Percentiles rank a stretch among this genome's conserved stretches.
Evolutionary conservation across 2,329 filamentous ascomycete genomes (phyloP).

Genomic region (Ophiostoma sp.): DNA sequence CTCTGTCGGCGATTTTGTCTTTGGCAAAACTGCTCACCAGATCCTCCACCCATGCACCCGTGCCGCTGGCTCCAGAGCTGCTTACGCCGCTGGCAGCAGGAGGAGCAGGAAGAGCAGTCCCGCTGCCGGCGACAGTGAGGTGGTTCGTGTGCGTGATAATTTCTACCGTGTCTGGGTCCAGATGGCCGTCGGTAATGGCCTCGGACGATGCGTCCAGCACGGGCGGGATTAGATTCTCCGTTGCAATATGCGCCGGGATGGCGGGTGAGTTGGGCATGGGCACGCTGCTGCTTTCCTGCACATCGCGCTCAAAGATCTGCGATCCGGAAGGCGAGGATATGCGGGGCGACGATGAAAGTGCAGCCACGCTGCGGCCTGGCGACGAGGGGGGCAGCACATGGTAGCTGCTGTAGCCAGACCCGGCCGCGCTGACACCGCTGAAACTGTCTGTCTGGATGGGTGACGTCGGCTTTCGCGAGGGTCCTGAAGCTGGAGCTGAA

Average conservation of each 20-base stretch:
- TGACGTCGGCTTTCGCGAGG: constrained; percentile 33
- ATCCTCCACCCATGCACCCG: constrained; percentile 53
- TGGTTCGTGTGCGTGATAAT: constrained; percentile 84
- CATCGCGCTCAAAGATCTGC: constrained; percentile 89
- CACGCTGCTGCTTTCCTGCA: constrained; percentile 59
- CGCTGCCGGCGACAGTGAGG: constrained; percentile 59
- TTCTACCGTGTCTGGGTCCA: constrained; percentile 85
- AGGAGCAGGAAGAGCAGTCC: constrained; percentile 28
- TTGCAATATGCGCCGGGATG: constrained; percentile 90
- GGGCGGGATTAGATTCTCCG: constrained; percentile 87
- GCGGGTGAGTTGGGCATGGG: constrained; percentile 69
- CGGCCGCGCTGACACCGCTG: constrained; percentile 35
- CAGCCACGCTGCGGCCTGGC: constrained; percentile 49
- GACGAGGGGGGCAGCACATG: constrained; percentile 56
- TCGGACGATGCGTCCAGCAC: constrained; percentile 87
- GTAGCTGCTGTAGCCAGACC: constrained; percentile 32
- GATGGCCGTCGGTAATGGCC: constrained; percentile 79
- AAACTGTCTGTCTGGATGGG: constrained; percentile 35
- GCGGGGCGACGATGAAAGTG: constrained; percentile 64
- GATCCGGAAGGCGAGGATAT: constrained; percentile 71
- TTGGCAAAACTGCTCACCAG: constrained; percentile 45
- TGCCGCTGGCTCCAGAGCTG: constrained; percentile 38
- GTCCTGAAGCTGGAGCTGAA: neutral
- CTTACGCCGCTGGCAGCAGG: constrained; percentile 31
- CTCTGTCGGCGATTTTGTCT: neutral